Percentiles rank a stretch among this genome's conserved stretches.
These are phyloP conservation scores for Gamarada debralockiae DNA, from an alignment of 495 filamentous ascomycete species.

Conservation along the genomic window DNA sequence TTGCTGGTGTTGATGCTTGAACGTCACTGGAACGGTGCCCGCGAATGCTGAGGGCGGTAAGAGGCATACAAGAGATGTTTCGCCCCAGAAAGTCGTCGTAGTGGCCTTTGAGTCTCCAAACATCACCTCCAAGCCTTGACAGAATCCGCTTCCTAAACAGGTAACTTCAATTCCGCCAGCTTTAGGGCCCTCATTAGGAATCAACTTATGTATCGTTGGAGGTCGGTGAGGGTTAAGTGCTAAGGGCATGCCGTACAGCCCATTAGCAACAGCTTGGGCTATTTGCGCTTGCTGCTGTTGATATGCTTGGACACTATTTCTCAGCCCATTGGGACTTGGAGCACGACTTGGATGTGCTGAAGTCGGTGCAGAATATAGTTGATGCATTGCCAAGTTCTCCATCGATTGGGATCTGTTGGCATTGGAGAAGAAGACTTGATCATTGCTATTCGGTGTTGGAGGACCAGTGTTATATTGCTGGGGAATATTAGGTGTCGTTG, in stretches of 20 bases:
- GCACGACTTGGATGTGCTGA: conserved; percentile 57
- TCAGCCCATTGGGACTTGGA: conserved; percentile 41
- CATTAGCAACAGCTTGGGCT: conserved; percentile 32
- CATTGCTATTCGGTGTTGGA: conserved; percentile 58
- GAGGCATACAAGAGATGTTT: conserved; percentile 77
- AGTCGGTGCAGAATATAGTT: conserved; percentile 61
- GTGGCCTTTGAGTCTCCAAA: conserved; percentile 78
- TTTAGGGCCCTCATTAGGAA: conserved; percentile 76
- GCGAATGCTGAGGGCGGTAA: conserved; percentile 68
- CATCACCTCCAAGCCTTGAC: conserved; percentile 75
- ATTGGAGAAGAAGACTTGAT: conserved; percentile 46
- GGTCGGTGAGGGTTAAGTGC: conserved; percentile 31
- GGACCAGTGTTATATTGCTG: conserved; percentile 54
- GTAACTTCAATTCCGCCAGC: conserved; percentile 84
- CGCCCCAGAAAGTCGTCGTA: conserved; percentile 76
- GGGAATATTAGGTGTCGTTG: conserved; percentile 19
- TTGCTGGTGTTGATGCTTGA: conserved; percentile 55
- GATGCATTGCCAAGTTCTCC: conserved; percentile 51
- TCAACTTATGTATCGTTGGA: conserved; percentile 70
- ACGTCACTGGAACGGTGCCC: conserved; percentile 70
- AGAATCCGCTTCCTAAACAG: conserved; percentile 74
- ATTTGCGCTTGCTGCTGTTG: conserved; percentile 35
- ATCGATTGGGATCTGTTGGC: conserved; percentile 47
- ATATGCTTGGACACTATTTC: conserved; percentile 38
- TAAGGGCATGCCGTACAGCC: conserved; percentile 32